phyloP scores from a whole-genome alignment of 2,329 filamentous ascomycete species.

The Berkeleyomyces rouxiae region DNA sequence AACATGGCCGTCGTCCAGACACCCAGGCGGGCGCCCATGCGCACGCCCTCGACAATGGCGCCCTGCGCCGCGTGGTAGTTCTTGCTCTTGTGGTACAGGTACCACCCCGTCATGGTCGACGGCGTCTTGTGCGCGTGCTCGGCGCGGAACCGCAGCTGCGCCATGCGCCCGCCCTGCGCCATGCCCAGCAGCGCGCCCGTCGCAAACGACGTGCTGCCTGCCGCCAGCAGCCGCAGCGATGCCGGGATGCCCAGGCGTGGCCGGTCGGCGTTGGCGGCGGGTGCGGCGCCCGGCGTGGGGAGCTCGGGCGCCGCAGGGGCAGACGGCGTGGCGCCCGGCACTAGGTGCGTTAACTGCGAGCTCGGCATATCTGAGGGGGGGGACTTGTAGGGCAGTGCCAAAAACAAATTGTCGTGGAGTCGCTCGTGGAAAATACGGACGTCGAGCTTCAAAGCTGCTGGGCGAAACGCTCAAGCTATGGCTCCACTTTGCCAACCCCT shows the following conservation, averaged over 20 bases:
- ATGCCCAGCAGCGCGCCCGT: constrained; percentile 57
- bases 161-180: constrained; percentile 53
- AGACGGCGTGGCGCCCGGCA: neutral
- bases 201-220: constrained; percentile 44
- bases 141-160: constrained; percentile 73
- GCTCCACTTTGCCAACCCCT: neutral
- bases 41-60: constrained; percentile 60
- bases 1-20: constrained; percentile 65
- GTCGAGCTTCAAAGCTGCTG: too few species aligned
- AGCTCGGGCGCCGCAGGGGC: neutral
- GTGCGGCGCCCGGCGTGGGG: neutral
- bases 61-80: constrained; percentile 76
- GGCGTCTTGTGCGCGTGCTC: constrained; percentile 94
- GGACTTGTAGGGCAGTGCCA: neutral
- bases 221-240: constrained; percentile 47
- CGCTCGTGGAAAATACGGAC: too few species aligned
- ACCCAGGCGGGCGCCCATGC: constrained; percentile 53
- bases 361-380: neutral
- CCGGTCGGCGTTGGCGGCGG: constrained; percentile 5
- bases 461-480: too few species aligned
- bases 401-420: neutral
- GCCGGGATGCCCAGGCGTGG: constrained; percentile 47
- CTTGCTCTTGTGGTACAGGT: constrained; percentile 96
- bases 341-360: neutral
- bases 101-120: constrained; percentile 72